Evolutionary conservation across 768 basidiomycete genomes (phyloP), one percentile per base, ranked within the genome.

Genomic region (Lactarius hengduanensis): DNA sequence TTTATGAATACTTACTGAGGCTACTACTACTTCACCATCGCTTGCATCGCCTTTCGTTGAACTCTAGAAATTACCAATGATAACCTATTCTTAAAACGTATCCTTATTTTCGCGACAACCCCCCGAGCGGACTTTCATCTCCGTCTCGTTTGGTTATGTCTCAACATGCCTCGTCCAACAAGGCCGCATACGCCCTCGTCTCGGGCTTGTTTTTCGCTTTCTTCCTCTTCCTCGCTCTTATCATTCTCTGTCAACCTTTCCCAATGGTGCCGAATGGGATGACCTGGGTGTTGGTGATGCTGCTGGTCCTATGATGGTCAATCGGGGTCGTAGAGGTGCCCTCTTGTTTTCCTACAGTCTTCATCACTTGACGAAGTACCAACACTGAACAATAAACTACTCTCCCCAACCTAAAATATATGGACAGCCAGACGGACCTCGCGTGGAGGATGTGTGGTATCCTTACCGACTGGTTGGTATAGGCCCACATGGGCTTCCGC

Each of bases 251-350:
- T 30, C 30, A 30, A 30, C 30, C 30, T 30, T 30, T 70, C 87
- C 87, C 3, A 80, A 89, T 63, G 81, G 80, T 68, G 70, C 79
- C 73, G 79, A 82, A 74, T 98, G 94, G 96, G 91, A 91, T 34
- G 96, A 98, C 73, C 83, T 98, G 20, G 95, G 96, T 70, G 87
- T 86, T 1, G 94, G 95, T 22, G 95, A 98, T 74, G 86, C 80
- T 61, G 93, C 94, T 59, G 96, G 98, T 74, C 97, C 96, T 15
- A 81, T 93, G 67, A 98, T 98, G 96, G 96, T 97, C 70, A 90
- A 89, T 98, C 79, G 91, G 89, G 74, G 78, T 85, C 67, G 80
- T 88, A 66, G 94, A 98, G 86, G 95, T 94, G 73, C 57, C 47
- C 47, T 26, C 59, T 32, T 15, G 34, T 11, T 57, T 18, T n/a